Conservation (phyloP, 495 filamentous ascomycete species). For the Antarctomyces pellizariae region DNA sequence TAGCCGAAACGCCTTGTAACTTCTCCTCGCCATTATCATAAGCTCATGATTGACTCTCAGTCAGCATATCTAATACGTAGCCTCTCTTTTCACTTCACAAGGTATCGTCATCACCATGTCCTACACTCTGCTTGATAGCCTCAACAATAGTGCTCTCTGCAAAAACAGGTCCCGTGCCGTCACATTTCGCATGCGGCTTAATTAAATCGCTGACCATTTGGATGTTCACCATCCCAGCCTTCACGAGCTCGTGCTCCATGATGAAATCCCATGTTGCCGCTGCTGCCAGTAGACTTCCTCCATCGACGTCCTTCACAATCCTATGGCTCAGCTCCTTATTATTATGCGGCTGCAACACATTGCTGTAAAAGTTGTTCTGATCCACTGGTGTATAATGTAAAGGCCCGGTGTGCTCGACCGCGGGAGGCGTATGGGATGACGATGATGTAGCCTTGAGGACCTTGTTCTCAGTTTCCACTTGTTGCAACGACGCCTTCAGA, state of each 20-base stretch:
- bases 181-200: constrained; percentile 56
- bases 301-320: constrained; percentile 39
- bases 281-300: constrained; percentile 57
- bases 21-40: no score
- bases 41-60: no score
- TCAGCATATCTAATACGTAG: no score
- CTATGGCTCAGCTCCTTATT: constrained; percentile 43
- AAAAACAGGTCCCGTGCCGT: constrained; percentile 81
- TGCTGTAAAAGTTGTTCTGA: constrained; percentile 38
- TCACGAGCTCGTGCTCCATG: constrained; percentile 57
- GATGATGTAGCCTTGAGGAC: constrained; percentile 63
- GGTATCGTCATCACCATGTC: constrained; percentile 48
- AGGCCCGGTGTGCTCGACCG: constrained; percentile 31
- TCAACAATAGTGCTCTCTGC: constrained; percentile 47
- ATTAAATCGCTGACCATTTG: constrained; percentile 51
- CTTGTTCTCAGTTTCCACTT: constrained; percentile 73
- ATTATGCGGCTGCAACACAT: constrained; percentile 26
- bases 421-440: constrained; percentile 5
- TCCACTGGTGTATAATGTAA: constrained; percentile 53
- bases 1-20: no score
- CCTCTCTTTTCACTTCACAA: no score
- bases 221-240: constrained; percentile 66
- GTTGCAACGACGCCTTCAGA: constrained; percentile 57
- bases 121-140: constrained; percentile 59
- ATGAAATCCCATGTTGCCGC: constrained; percentile 83